Conservation (phyloP, 371 early-diverging fungal genomes). For the Apophysomyces ossiformis region DNA sequence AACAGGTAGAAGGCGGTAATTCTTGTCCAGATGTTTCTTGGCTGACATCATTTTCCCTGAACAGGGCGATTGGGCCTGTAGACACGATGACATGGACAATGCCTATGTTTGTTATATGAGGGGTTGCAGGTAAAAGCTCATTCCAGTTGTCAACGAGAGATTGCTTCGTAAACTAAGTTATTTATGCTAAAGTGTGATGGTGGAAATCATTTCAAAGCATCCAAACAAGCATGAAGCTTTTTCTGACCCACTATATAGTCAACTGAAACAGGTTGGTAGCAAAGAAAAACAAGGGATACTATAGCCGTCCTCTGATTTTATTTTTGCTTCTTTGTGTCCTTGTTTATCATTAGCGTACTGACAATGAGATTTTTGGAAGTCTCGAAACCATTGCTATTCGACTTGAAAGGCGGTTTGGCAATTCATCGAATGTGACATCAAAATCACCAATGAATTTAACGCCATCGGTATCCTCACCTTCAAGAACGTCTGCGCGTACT, state of each 20-base stretch:
- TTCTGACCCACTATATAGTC: constrained; percentile 19
- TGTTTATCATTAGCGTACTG: constrained; percentile 27
- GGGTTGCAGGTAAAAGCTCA: constrained; percentile 31
- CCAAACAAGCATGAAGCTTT: constrained; percentile 20
- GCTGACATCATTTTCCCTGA: not conserved
- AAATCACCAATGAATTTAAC: not conserved
- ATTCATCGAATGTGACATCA: not conserved
- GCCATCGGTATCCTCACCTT: not conserved
- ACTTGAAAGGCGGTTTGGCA: constrained; percentile 13
- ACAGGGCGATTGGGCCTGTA: constrained; percentile 30
- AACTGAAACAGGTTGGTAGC: constrained; percentile 25
- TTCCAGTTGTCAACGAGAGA: too few relatives aligned
- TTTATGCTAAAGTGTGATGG: constrained; percentile 22
- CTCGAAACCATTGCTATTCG: constrained; percentile 29
- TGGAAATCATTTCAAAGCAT: constrained; percentile 30
- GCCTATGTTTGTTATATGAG: constrained; percentile 36
- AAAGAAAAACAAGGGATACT: not conserved
- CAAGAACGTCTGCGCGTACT: not conserved
- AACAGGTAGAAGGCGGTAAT: not conserved
- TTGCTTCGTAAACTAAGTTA: too few relatives aligned
- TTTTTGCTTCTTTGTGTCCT: too few relatives aligned
- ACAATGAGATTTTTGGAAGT: constrained; percentile 26
- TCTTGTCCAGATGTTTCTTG: not conserved
- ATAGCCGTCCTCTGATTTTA: not conserved
- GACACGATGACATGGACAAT: constrained; percentile 27